Base-by-base conservation (phyloP, 148 eudicot species). In the Camellia sinensis region DNA sequence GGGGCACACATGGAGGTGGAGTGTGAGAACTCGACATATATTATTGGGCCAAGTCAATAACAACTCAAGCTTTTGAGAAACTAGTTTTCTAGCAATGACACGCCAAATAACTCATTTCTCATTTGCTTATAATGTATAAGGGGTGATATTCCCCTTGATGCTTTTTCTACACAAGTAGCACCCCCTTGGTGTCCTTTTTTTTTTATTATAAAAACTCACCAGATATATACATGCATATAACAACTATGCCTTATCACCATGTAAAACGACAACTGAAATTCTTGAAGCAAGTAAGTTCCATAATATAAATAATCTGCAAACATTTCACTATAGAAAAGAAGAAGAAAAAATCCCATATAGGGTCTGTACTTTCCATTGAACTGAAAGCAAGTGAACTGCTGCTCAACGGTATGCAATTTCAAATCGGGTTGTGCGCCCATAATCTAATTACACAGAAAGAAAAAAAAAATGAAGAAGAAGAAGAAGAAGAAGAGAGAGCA, bases 381-480 rank as follows among this genome's bases (percentile, higher is more conserved):
- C 74, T 82, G 80, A 80, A 95, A 93, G 83, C 98, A 95, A 50
- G 85, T 84, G 89, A 91, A 95, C 81, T 85, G 89, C 52, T 84
- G 80, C 83, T 93, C 92, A 48, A 91, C 86, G 6, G 87, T 88
- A 70, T 88, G 95, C 77, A 88, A 45, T 50, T 86, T 80, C 78
- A 95, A 69, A 74, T 76, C 67, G 62, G 96, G 90, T 80, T 91
- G 92, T 69, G 81, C 76, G 69, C 88, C 83, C 83, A 89, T 68
- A 77, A 95, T 73, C 98, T 95, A 64, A 73, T 18, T 57, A 65
- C 53, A 78, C 56, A n/a, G 37, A 62, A 13, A 29, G 17, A 69
- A 62, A 37, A 60, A 44, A 78, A 14, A 50, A 19, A 17, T 29
- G 29, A 29, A 1, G 37, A 29, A 40, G 37, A 62, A 57, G n/a